Conservation (phyloP, 2,329 filamentous ascomycete genomes). For the Aspergillus intermedius region DNA sequence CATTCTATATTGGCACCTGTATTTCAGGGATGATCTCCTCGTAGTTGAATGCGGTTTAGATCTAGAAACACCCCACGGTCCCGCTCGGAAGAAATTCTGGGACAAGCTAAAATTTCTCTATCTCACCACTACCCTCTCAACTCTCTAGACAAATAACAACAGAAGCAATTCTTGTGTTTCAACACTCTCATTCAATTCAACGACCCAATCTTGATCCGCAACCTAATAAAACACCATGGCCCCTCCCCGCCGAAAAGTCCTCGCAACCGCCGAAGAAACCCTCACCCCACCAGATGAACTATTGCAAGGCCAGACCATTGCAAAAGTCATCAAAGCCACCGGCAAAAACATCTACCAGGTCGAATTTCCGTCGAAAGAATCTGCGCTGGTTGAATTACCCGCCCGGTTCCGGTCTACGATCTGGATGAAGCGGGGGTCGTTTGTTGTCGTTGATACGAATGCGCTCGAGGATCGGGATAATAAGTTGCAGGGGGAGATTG, state of each 20-base stretch:
- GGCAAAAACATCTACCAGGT: slow-evolving; percentile 87
- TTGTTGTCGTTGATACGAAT: slow-evolving; percentile 71
- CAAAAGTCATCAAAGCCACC: slow-evolving; percentile 71
- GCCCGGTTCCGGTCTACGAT: slow-evolving; percentile 83
- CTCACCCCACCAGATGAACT: slow-evolving; percentile 53
- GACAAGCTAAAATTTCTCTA: not conserved
- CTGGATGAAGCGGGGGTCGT: slow-evolving; percentile 86
- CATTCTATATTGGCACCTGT: no score
- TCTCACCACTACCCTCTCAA: not conserved
- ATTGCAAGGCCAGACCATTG: slow-evolving; percentile 55
- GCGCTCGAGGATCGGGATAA: slow-evolving; percentile 61
- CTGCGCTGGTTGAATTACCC: slow-evolving; percentile 72
- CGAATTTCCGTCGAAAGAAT: slow-evolving; percentile 59
- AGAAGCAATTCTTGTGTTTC: no score
- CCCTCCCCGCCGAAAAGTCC: slow-evolving; percentile 68
- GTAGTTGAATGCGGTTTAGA: no score
- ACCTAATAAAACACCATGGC: slow-evolving; percentile 47
- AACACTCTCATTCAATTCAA: not conserved
- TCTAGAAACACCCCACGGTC: no score
- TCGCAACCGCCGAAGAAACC: slow-evolving; percentile 70
- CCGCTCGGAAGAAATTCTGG: not conserved
- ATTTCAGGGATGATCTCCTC: no score
- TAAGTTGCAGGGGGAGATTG: slow-evolving; percentile 78
- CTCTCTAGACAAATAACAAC: not conserved
- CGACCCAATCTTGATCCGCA: not conserved